Conservation (phyloP, 176 grass and related monocot species). For the Dendrocalamus sinicus region DNA sequence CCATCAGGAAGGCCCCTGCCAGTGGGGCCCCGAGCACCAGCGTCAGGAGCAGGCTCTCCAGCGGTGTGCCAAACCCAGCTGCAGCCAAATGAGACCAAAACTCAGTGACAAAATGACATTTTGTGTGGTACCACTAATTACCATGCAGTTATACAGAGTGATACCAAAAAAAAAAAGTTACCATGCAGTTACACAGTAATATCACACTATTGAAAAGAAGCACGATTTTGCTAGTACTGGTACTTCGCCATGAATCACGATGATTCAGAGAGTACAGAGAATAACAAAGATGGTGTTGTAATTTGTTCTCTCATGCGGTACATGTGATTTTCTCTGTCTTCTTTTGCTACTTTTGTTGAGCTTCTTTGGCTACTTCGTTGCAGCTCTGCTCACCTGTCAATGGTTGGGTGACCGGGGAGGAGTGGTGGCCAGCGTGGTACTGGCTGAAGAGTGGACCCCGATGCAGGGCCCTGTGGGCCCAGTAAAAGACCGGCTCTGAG, state of each 20-base stretch:
- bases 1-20: conserved; percentile 64
- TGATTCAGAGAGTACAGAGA: background rate
- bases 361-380: background rate
- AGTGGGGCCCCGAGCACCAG: conserved; percentile 64
- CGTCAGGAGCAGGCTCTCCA: conserved; percentile 67
- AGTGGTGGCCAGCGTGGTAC: conserved; percentile 76
- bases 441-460: conserved; percentile 51
- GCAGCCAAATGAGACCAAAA: background rate
- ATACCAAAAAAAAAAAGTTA: background rate
- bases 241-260: background rate
- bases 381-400: conserved; percentile 58
- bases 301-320: background rate
- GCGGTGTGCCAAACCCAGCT: conserved; percentile 78
- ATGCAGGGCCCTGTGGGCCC: conserved; percentile 76
- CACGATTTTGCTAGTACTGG: background rate
- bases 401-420: conserved; percentile 57
- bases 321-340: background rate
- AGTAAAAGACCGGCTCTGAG: conserved; percentile 86
- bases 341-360: too few species aligned
- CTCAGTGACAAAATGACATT: background rate
- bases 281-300: background rate
- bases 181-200: background rate
- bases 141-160: background rate
- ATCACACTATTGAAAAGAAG: background rate
- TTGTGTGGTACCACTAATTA: background rate